Percentiles rank a stretch among this genome's conserved stretches.
These are phyloP conservation scores for Eucalyptus marginata DNA, from an alignment of 345 rosid genomes.

Conservation along the genomic window DNA sequence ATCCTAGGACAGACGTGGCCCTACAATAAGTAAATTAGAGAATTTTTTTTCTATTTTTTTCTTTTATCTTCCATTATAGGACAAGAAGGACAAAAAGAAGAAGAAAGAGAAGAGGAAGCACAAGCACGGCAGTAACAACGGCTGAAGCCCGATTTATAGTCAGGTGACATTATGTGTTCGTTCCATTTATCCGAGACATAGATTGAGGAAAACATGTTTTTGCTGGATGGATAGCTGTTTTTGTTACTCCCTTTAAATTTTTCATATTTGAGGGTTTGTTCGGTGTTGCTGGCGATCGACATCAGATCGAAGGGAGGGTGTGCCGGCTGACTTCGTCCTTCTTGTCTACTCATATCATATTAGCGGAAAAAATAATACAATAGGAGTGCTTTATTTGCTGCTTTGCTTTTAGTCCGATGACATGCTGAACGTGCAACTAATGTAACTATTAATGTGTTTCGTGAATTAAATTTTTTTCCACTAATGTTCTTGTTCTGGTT, in stretches of 20 bases:
- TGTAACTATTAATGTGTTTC: neutral
- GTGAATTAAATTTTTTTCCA: too few relatives aligned
- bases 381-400: neutral
- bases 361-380: too few relatives aligned
- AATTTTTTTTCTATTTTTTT: too few relatives aligned
- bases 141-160: conserved; percentile 1
- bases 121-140: conserved; percentile 42
- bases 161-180: neutral
- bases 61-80: neutral
- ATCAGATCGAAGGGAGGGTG: fast-evolving
- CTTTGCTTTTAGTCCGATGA: neutral
- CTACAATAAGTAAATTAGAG: too few relatives aligned
- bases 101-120: neutral
- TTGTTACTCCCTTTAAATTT: too few relatives aligned
- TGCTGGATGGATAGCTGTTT: too few relatives aligned
- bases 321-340: neutral
- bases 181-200: too few relatives aligned
- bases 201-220: too few relatives aligned
- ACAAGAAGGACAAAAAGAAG: conserved; percentile 14
- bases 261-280: neutral
- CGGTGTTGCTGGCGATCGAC: fast-evolving
- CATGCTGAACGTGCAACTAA: too few relatives aligned
- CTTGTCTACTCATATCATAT: neutral
- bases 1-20: too few relatives aligned
- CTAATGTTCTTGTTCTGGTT: too few relatives aligned